Evolutionary conservation across 169 alveolate genomes (phyloP).

Genomic region (Cryptosporidium parvum): DNA sequence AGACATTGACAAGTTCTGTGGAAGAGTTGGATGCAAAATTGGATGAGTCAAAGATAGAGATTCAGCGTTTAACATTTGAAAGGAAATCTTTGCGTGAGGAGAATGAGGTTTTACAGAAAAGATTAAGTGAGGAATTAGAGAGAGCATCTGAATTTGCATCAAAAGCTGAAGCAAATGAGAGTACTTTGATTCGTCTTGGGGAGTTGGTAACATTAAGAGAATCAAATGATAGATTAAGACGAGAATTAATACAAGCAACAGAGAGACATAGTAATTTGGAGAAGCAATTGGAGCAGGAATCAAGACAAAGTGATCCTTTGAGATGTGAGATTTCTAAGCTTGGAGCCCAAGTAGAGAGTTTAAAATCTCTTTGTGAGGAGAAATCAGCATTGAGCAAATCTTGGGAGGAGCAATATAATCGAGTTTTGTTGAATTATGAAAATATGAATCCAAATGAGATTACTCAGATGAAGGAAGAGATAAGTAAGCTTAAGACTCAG

Average conservation of each 20-base stretch:
- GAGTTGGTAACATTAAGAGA: conserved; percentile 70
- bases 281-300: conserved; percentile 37
- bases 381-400: conserved; percentile 45
- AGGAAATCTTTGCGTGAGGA: conserved; percentile 56
- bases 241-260: conserved; percentile 44
- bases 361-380: conserved; percentile 45
- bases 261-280: conserved; percentile 53
- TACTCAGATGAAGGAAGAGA: conserved; percentile 19
- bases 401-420: conserved; percentile 73
- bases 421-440: conserved; percentile 29
- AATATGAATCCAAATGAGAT: conserved; percentile 46
- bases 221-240: conserved; percentile 65
- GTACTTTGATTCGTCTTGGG: conserved; percentile 57
- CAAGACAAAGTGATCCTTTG: conserved; percentile 44
- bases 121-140: conserved; percentile 45
- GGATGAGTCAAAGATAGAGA: conserved; percentile 61
- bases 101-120: conserved; percentile 48
- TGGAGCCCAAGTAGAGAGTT: conserved; percentile 31
- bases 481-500: background rate
- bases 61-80: conserved; percentile 58
- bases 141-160: conserved; percentile 62
- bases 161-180: conserved; percentile 65
- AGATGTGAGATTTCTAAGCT: conserved; percentile 53
- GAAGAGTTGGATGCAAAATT: conserved; percentile 71
- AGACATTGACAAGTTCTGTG: conserved; percentile 26